These are phyloP conservation scores for Papilionanthe hybrid DNA, from an alignment of 116 monocot genomes.

Conservation along the genomic window DNA sequence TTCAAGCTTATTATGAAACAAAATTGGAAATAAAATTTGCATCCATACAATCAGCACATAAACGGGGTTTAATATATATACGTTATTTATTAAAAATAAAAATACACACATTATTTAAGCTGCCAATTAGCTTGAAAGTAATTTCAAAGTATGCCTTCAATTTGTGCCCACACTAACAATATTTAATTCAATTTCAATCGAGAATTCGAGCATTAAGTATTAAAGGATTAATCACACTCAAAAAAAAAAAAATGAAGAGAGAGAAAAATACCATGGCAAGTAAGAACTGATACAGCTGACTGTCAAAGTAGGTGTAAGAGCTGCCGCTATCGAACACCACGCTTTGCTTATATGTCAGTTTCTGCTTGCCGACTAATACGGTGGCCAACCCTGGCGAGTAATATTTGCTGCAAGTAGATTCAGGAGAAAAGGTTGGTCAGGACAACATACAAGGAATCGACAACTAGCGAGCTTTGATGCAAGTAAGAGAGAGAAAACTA, in stretches of 20 bases:
- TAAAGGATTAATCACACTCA: neutral
- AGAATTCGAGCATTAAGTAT: neutral
- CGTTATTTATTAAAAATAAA: no score
- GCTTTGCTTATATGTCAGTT: constrained; percentile 27
- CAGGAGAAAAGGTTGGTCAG: neutral
- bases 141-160: neutral
- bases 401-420: constrained; percentile 40
- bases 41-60: neutral
- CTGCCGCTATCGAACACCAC: constrained; percentile 89
- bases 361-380: constrained; percentile 39
- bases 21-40: no score
- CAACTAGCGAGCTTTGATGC: neutral
- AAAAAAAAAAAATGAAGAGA: neutral
- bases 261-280: constrained; percentile 36
- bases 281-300: constrained; percentile 49
- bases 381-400: constrained; percentile 70
- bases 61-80: no score
- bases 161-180: neutral
- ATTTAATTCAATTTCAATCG: neutral
- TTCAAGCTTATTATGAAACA: no score
- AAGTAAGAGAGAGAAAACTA: neutral
- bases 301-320: constrained; percentile 76
- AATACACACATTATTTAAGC: neutral
- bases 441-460: neutral
- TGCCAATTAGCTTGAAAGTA: neutral